Conservation (phyloP, 345 rosid genomes). For the Ailanthus altissimus region DNA sequence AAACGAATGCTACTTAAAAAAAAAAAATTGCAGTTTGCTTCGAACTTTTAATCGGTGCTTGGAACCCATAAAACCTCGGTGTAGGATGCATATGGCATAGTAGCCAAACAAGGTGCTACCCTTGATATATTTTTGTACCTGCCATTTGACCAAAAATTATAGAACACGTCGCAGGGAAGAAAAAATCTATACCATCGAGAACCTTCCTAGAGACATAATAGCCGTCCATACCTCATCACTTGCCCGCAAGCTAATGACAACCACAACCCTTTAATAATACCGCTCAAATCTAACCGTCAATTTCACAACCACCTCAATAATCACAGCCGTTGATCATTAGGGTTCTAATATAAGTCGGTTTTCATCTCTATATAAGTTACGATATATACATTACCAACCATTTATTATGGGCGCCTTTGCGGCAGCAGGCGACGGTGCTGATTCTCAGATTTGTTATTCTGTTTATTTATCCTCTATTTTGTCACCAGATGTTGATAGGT, state of each 20-base stretch:
- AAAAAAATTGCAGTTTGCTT: too few species aligned
- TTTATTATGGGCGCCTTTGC: background rate
- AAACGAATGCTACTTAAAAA: too few species aligned
- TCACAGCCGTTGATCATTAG: conserved; percentile 29
- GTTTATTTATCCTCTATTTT: background rate
- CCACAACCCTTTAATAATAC: background rate
- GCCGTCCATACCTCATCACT: conserved; percentile 19
- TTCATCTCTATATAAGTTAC: background rate
- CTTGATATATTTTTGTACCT: background rate
- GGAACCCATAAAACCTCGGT: too few species aligned
- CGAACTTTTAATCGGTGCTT: too few species aligned
- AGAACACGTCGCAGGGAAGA: conserved; percentile 4
- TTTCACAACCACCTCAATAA: background rate
- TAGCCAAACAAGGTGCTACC: background rate
- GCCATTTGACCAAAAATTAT: background rate
- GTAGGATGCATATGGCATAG: background rate
- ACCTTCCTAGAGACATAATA: conserved; percentile 12
- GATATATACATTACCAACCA: accelerated
- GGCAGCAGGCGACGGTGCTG: background rate
- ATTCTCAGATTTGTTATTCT: background rate
- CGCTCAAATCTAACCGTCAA: conserved; percentile 32
- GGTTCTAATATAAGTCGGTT: background rate
- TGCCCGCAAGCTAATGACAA: background rate
- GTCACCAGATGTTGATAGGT: background rate
- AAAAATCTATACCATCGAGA: background rate